Percentiles rank a stretch among this genome's conserved stretches.
Conservation (phyloP, 805 yeast species). For the Starmerella floris region DNA sequence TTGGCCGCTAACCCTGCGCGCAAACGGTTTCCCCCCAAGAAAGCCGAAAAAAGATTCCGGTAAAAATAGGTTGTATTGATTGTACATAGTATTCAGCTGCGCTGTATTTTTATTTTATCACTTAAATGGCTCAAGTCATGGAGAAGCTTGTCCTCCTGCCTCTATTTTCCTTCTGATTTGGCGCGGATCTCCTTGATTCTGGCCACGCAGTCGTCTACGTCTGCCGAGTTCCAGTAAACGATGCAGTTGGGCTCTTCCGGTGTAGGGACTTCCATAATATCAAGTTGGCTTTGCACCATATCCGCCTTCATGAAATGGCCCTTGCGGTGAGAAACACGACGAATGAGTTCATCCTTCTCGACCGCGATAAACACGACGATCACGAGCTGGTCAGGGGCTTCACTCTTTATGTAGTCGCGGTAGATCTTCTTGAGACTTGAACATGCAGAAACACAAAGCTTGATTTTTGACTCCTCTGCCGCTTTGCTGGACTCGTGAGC, state of each 20-base stretch:
- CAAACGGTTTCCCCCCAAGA: neutral
- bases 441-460: slow-evolving; percentile 53
- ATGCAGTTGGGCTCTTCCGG: slow-evolving; percentile 20
- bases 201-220: slow-evolving; percentile 11
- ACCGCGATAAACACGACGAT: slow-evolving; percentile 58
- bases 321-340: slow-evolving; percentile 49
- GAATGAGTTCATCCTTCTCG: slow-evolving; percentile 43
- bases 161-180: neutral
- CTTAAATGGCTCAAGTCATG: too few relatives aligned
- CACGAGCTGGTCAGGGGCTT: slow-evolving; percentile 27
- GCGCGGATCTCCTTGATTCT: slow-evolving; percentile 2
- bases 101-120: too few relatives aligned
- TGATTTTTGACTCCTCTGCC: slow-evolving; percentile 22
- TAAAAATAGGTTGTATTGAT: too few relatives aligned
- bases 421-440: slow-evolving; percentile 69
- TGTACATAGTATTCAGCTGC: too few relatives aligned
- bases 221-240: slow-evolving; percentile 17
- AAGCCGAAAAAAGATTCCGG: too few relatives aligned
- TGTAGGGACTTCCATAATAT: slow-evolving; percentile 57
- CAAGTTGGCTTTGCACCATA: slow-evolving; percentile 72
- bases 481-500: slow-evolving; percentile 30
- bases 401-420: slow-evolving; percentile 44
- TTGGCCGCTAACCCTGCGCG: neutral
- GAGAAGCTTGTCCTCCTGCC: too few relatives aligned
- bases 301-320: slow-evolving; percentile 78